Percentiles rank a stretch among this genome's conserved stretches.
Conservation (phyloP, 805 yeast species). For the Teunomyces atbi region DNA sequence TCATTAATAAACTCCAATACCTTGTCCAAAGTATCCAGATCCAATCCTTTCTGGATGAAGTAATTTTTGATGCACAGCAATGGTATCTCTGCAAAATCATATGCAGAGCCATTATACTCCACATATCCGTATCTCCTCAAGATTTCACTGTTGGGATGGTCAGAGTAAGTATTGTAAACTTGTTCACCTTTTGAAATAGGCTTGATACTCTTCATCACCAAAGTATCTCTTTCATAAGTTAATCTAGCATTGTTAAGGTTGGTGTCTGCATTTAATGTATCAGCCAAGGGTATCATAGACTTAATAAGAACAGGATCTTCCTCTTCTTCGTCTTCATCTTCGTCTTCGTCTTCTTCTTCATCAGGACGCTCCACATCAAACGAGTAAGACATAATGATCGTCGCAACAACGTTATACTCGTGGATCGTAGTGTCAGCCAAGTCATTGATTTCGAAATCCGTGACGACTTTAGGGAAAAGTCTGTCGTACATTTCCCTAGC, state of each 20-base stretch:
- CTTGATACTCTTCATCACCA: constrained; percentile 72
- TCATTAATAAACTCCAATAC: constrained; percentile 28
- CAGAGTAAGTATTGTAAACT: constrained; percentile 85
- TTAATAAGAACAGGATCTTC: constrained; percentile 40
- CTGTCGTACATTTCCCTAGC: constrained; percentile 61
- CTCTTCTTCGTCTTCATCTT: constrained; percentile 23
- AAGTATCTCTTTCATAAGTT: constrained; percentile 44
- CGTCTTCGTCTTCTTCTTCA: constrained; percentile 21
- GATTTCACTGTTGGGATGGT: constrained; percentile 87
- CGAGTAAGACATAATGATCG: constrained; percentile 83
- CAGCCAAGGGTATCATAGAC: constrained; percentile 93
- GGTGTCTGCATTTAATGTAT: constrained; percentile 85
- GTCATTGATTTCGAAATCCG: constrained; percentile 31
- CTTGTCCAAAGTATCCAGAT: constrained; percentile 30
- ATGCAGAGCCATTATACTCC: constrained; percentile 66
- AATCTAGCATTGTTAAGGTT: constrained; percentile 71
- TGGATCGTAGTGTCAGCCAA: constrained; percentile 40
- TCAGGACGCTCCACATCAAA: constrained; percentile 68
- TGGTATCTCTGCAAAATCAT: constrained; percentile 79
- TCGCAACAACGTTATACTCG: constrained; percentile 70
- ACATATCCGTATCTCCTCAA: constrained; percentile 90
- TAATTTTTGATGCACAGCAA: constrained; percentile 39
- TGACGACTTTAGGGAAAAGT: constrained; percentile 40
- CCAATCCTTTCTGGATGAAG: constrained; percentile 23
- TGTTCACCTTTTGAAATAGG: constrained; percentile 66